Conservation (phyloP, 345 rosid genomes). For the Mercurialis annua region DNA sequence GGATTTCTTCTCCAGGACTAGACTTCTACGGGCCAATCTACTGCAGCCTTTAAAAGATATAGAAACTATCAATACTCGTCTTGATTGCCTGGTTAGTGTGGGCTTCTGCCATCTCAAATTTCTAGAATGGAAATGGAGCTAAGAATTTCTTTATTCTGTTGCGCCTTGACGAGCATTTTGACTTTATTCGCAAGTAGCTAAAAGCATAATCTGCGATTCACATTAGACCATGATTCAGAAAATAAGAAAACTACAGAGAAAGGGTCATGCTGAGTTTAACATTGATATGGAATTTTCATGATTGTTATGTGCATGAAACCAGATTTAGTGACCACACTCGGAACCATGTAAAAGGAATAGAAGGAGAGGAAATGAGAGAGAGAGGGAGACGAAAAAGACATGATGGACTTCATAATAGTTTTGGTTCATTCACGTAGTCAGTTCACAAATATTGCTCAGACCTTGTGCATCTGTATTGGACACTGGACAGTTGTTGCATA, state of each 20-base stretch:
- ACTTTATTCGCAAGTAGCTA: neutral
- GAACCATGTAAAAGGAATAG: neutral
- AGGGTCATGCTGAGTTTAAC: neutral
- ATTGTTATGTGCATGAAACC: neutral
- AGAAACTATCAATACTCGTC: conserved; percentile 87
- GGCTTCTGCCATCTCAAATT: conserved; percentile 17
- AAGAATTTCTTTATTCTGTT: neutral
- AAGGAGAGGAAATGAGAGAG: neutral
- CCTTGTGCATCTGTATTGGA: neutral
- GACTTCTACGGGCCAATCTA: conserved; percentile 95
- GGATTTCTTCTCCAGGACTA: conserved; percentile 60
- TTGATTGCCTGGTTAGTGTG: conserved; percentile 84
- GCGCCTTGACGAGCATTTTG: neutral
- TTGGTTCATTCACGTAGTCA: neutral
- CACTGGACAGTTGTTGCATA: neutral
- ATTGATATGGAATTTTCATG: neutral
- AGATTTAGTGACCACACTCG: neutral
- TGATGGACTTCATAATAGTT: neutral
- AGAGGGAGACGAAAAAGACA: neutral
- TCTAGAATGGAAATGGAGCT: conserved; percentile 20
- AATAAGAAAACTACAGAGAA: neutral
- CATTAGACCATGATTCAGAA: neutral
- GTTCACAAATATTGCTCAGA: neutral
- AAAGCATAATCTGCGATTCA: conserved; percentile 1
- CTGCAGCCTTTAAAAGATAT: conserved; percentile 95